A percentile compares a stretch with the other conserved stretches of the same genome.
Evolutionary conservation across 2,329 filamentous ascomycete genomes (phyloP).

Genomic region (Cadophora luteo-olivacea): DNA sequence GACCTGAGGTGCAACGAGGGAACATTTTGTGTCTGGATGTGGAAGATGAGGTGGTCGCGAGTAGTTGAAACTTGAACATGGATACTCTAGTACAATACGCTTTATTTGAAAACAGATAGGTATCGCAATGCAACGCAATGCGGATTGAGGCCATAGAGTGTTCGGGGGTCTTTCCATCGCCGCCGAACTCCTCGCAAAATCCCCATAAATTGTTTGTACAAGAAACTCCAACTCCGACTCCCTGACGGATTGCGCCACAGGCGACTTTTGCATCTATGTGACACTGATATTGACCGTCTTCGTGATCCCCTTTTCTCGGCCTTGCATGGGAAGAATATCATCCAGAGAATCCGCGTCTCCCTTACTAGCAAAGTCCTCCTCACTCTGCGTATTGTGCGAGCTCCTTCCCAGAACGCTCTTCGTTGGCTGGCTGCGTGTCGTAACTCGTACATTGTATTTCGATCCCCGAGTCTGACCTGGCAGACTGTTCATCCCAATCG

Average conservation of each 20-base stretch:
- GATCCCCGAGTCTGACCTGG: background rate
- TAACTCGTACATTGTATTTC: slow-evolving; percentile 33
- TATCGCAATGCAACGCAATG: background rate
- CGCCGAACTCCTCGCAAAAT: background rate
- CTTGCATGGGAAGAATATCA: slow-evolving; percentile 31
- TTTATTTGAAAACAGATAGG: background rate
- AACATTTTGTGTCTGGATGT: background rate
- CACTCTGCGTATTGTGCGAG: slow-evolving; percentile 7
- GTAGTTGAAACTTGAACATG: background rate
- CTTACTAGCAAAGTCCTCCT: slow-evolving; percentile 28
- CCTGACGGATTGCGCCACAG: background rate
- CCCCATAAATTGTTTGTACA: background rate
- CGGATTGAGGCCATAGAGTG: background rate
- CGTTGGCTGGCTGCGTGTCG: slow-evolving; percentile 12
- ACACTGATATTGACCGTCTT: slow-evolving; percentile 34
- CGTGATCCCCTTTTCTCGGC: slow-evolving; percentile 26
- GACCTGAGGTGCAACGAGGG: background rate
- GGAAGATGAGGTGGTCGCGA: background rate
- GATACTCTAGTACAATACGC: background rate
- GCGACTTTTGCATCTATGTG: background rate
- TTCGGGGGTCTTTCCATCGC: background rate
- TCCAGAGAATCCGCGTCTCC: slow-evolving; percentile 28
- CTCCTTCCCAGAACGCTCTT: slow-evolving; percentile 15
- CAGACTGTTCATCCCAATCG: slow-evolving; percentile 29
- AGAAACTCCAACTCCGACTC: background rate